Conservation (phyloP, 1,284 basidiomycete genomes). For the Rhizoctonia solani region DNA sequence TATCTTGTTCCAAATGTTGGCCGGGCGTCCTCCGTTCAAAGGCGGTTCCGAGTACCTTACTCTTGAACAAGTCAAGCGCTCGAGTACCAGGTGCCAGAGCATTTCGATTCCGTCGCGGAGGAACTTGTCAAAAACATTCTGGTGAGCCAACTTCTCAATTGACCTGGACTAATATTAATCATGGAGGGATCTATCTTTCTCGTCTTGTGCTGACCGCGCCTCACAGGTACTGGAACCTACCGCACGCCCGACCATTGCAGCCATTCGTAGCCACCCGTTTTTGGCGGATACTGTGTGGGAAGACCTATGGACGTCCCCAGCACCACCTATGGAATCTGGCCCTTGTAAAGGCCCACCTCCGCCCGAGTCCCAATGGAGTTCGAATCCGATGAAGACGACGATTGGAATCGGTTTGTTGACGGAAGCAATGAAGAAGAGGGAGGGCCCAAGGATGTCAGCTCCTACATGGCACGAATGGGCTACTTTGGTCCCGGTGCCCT, state of each 20-base stretch:
- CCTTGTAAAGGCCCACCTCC: conserved; percentile 21
- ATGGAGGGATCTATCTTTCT: too few species aligned
- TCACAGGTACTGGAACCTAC: conserved; percentile 69
- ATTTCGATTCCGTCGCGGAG: conserved; percentile 68
- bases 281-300: conserved; percentile 72
- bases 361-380: conserved; percentile 13
- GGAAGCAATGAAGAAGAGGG: conserved; percentile 33
- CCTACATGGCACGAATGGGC: not conserved
- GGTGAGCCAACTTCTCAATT: conserved; percentile 49
- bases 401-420: conserved; percentile 36
- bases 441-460: not conserved
- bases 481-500: not conserved
- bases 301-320: conserved; percentile 70
- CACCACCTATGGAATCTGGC: conserved; percentile 53
- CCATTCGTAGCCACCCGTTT: conserved; percentile 77
- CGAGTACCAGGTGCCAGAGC: conserved; percentile 73
- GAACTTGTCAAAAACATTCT: conserved; percentile 69
- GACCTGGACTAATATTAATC: not conserved
- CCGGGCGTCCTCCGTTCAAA: conserved; percentile 89
- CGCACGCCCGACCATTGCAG: conserved; percentile 59
- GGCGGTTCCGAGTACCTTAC: conserved; percentile 83
- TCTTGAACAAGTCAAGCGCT: conserved; percentile 77
- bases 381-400: conserved; percentile 31
- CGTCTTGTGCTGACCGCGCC: conserved; percentile 21
- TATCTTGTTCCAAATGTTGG: conserved; percentile 95